These are phyloP conservation scores for Protomyces arabidopsidicola DNA, from an alignment of 1,139 yeast genomes.

Conservation along the genomic window DNA sequence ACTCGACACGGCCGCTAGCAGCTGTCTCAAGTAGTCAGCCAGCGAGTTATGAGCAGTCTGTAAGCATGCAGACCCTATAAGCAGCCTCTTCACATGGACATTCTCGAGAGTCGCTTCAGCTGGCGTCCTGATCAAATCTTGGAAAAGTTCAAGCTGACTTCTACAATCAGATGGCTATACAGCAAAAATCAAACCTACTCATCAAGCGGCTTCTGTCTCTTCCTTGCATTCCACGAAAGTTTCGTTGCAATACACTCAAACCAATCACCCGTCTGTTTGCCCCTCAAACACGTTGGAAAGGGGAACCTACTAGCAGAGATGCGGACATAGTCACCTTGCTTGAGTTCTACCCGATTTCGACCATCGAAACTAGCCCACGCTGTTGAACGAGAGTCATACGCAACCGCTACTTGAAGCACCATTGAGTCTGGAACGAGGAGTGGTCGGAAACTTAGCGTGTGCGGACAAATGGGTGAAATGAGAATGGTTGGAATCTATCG, in stretches of 20 bases:
- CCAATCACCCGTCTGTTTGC: slow-evolving; percentile 47
- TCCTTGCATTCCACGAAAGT: slow-evolving; percentile 55
- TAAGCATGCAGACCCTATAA: too few species aligned
- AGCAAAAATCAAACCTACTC: not conserved
- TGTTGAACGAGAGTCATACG: slow-evolving; percentile 58
- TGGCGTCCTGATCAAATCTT: too few species aligned
- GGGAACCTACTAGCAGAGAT: slow-evolving; percentile 70
- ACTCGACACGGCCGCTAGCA: not conserved
- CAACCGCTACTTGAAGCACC: slow-evolving; percentile 63
- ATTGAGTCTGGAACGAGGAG: slow-evolving; percentile 69
- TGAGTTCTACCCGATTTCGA: slow-evolving; percentile 61
- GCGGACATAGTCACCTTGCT: slow-evolving; percentile 66
- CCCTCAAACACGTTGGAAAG: slow-evolving; percentile 61
- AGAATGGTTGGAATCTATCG: slow-evolving; percentile 22
- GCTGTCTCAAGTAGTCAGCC: not conserved
- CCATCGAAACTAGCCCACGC: slow-evolving; percentile 85
- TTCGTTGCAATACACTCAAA: slow-evolving; percentile 48
- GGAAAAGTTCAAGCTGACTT: too few species aligned
- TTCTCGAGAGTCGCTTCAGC: too few species aligned
- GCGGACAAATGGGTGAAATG: slow-evolving; percentile 44
- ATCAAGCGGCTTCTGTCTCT: slow-evolving; percentile 32
- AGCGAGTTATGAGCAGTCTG: not conserved
- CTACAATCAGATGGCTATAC: too few species aligned
- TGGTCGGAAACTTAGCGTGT: slow-evolving; percentile 78
- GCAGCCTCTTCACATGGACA: too few species aligned